These are phyloP conservation scores for Phytophthora rubi DNA, from an alignment of 352 stramenopile species.

Conservation along the genomic window DNA sequence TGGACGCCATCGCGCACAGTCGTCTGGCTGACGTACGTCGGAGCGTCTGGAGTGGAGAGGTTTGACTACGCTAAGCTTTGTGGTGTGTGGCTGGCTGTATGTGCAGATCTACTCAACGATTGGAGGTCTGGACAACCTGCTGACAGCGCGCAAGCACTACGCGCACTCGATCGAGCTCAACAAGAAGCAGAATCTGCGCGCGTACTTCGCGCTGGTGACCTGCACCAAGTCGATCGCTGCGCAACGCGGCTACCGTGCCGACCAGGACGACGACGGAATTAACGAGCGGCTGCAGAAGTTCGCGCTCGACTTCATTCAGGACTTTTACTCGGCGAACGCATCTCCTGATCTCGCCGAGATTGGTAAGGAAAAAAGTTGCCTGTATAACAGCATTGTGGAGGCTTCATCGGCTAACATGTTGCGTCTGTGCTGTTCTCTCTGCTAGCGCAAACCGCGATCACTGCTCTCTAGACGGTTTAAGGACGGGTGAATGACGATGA, in stretches of 20 bases:
- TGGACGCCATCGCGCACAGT: constrained; percentile 69
- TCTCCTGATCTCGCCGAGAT: constrained; percentile 52
- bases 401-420: constrained; percentile 7
- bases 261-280: constrained; percentile 58
- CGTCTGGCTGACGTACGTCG: constrained; percentile 64
- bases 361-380: constrained; percentile 29
- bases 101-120: constrained; percentile 68
- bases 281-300: constrained; percentile 67
- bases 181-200: constrained; percentile 64
- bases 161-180: constrained; percentile 72
- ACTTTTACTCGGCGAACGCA: constrained; percentile 46
- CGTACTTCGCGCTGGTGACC: constrained; percentile 52
- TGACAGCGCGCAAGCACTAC: constrained; percentile 74
- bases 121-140: constrained; percentile 61
- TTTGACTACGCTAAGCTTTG: background rate
- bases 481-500: background rate
- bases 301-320: constrained; percentile 47
- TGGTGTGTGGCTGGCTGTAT: background rate
- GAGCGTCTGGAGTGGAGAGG: background rate
- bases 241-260: constrained; percentile 49
- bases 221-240: constrained; percentile 65
- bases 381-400: background rate
- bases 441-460: constrained; percentile 42
- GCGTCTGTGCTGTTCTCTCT: constrained; percentile 2
- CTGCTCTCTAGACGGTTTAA: constrained; percentile 31